Evolutionary conservation across 495 filamentous ascomycete genomes (phyloP).

Genomic region (Xylaria castorea): DNA sequence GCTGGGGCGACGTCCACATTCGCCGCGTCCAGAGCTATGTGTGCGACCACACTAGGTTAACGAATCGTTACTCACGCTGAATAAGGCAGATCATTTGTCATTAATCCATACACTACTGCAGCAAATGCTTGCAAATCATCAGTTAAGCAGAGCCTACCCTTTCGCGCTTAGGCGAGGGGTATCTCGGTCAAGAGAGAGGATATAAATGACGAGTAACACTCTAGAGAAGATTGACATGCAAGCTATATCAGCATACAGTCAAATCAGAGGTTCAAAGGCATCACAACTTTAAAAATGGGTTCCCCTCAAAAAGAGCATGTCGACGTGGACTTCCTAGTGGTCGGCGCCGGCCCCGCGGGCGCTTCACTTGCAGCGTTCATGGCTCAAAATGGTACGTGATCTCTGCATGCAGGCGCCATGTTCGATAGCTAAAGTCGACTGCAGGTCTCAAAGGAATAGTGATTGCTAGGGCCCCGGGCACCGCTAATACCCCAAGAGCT

Average conservation of each 20-base stretch:
- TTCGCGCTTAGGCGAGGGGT: neutral
- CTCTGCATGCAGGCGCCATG: neutral
- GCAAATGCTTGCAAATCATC: constrained; percentile 15
- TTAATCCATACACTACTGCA: neutral
- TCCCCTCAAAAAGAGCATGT: neutral
- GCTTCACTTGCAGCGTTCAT: constrained; percentile 58
- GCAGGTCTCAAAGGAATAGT: constrained; percentile 56
- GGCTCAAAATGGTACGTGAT: constrained; percentile 48
- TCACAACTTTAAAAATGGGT: constrained; percentile 5
- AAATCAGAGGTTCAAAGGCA: neutral
- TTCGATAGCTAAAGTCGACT: constrained; percentile 6
- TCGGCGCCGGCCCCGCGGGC: constrained; percentile 60
- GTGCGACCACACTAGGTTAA: neutral
- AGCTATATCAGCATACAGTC: neutral
- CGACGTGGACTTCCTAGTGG: constrained; percentile 48
- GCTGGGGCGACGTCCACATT: no score
- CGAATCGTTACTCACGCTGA: constrained; percentile 3
- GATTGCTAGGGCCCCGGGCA: constrained; percentile 51
- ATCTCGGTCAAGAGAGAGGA: neutral
- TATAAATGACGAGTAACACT: neutral
- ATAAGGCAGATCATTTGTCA: constrained; percentile 7
- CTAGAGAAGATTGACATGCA: neutral
- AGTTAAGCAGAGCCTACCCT: constrained; percentile 2
- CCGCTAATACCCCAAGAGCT: constrained; percentile 58
- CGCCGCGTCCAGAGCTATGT: neutral